Percentiles rank a stretch among this genome's conserved stretches.
These are phyloP conservation scores for Quercus suber DNA, from an alignment of 306 rosid species.

Conservation along the genomic window DNA sequence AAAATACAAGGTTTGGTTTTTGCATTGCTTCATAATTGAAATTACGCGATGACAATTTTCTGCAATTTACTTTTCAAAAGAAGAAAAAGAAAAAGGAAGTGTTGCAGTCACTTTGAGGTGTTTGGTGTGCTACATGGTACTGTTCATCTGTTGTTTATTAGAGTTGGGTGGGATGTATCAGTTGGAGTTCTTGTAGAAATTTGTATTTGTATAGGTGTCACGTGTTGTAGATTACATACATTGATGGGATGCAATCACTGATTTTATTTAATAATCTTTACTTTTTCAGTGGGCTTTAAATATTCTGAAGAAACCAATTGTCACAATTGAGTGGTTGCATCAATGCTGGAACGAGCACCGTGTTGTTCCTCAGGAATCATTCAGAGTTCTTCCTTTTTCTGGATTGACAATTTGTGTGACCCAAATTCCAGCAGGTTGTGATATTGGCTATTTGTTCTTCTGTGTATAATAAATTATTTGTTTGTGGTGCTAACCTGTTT, in stretches of 20 bases:
- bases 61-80: not conserved
- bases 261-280: constrained; percentile 8
- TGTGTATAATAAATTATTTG: constrained; percentile 19
- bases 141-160: not conserved
- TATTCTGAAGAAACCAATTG: constrained; percentile 85
- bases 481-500: constrained; percentile 33
- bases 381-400: constrained; percentile 82
- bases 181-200: constrained; percentile 5
- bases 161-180: constrained; percentile 3
- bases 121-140: not conserved
- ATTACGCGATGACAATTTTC: not conserved
- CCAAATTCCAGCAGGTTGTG: constrained; percentile 75
- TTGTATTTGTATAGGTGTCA: constrained; percentile 1
- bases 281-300: constrained; percentile 88
- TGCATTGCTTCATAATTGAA: not conserved
- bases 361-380: constrained; percentile 84
- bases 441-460: constrained; percentile 30
- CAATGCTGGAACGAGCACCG: constrained; percentile 95
- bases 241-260: constrained; percentile 19
- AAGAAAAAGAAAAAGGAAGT: not conserved
- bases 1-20: constrained; percentile 72
- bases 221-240: constrained; percentile 3
- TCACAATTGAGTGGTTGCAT: constrained; percentile 76
- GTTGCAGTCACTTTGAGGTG: not conserved
- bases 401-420: constrained; percentile 87